Conservation (phyloP, 768 basidiomycete species). For the Suillus fuscotomentosus region DNA sequence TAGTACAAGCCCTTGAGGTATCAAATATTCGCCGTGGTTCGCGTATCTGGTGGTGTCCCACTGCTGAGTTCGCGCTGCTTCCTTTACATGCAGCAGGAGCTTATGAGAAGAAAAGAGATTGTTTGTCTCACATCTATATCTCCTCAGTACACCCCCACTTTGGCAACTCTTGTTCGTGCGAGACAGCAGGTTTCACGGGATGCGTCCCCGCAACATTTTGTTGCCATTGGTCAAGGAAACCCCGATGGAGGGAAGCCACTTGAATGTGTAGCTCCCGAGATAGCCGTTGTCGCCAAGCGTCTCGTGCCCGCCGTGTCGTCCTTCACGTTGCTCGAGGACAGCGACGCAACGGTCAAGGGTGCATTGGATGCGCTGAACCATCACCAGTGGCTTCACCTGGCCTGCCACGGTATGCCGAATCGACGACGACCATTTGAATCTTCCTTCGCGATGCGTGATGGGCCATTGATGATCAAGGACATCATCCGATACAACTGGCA, state of each 20-base stretch:
- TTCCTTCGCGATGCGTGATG: too few species aligned
- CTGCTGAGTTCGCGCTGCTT: slow-evolving; percentile 26
- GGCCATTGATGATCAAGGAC: too few species aligned
- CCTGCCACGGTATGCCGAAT: too few species aligned
- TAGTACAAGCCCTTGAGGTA: slow-evolving; percentile 13
- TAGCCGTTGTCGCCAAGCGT: slow-evolving; percentile 8
- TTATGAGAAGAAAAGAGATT: slow-evolving; percentile 13
- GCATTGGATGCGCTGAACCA: too few species aligned
- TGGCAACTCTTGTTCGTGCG: slow-evolving; percentile 25
- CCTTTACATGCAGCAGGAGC: slow-evolving; percentile 34
- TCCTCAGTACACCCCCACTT: slow-evolving; percentile 35
- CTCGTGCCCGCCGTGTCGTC: not conserved
- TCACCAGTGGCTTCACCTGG: too few species aligned
- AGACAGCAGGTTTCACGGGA: slow-evolving; percentile 4
- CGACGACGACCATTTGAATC: too few species aligned
- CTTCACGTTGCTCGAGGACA: too few species aligned
- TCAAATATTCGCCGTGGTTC: slow-evolving; percentile 12
- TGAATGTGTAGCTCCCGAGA: slow-evolving; percentile 12
- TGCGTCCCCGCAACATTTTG: not conserved
- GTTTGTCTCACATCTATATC: slow-evolving; percentile 19
- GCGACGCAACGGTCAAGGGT: too few species aligned
- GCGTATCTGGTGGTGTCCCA: slow-evolving; percentile 34
- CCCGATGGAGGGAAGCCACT: slow-evolving; percentile 7
- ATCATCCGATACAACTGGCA: too few species aligned
- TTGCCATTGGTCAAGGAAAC: slow-evolving; percentile 21